Base-by-base conservation (phyloP, 805 yeast genomes). In the Tetrapisispora fleetii region DNA sequence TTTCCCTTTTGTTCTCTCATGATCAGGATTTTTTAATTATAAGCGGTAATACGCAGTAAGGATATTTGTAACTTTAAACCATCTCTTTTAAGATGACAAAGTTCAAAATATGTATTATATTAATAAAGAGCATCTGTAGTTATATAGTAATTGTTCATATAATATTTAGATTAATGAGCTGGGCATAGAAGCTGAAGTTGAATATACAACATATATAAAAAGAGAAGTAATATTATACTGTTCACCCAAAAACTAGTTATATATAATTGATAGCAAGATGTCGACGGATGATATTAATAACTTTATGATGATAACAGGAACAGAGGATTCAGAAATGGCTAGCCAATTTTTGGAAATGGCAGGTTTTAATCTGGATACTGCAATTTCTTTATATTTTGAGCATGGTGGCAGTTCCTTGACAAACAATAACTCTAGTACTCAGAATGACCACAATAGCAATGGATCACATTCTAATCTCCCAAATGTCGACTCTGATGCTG, bases 241-340 rank as follows among this genome's bases (percentile, higher is more conserved):
- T 24, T 24, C n/a, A 24, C 8, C 28, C 28, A 8, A 6, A 24
- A 6, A 6, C 28, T 24, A 24, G 8, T 24, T 8, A 24, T 8
- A 24, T 6, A 32, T 32, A 32, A 32, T 11, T 14, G 10, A 32
- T 6, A 13, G 4, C 9, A 48, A 21, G 9, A 64, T 63, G 64
- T 53, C 63, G 66, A 76, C 75, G 46, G 84, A 76, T 45, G 67
- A 72, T 43, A 71, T 86, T 37, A 81, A 85, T 21, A 77, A 81
- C 21, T 93, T 93, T 65, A 71, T 90, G 64, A 90, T 91, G 38
- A 81, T 93, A 47, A 89, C 98, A 0, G 85, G 87, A 21, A 78
- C 79, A 2, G 74, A 79, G 1, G 91, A 85, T 60, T 73, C 77
- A 1, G 74, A 73, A 5, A 68, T 77, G 13, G 98, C 98, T 0